Percentiles rank a stretch among this genome's conserved stretches.
These are phyloP conservation scores for Vitis labrusca DNA, from an alignment of 164 flowering plant species.

Conservation along the genomic window DNA sequence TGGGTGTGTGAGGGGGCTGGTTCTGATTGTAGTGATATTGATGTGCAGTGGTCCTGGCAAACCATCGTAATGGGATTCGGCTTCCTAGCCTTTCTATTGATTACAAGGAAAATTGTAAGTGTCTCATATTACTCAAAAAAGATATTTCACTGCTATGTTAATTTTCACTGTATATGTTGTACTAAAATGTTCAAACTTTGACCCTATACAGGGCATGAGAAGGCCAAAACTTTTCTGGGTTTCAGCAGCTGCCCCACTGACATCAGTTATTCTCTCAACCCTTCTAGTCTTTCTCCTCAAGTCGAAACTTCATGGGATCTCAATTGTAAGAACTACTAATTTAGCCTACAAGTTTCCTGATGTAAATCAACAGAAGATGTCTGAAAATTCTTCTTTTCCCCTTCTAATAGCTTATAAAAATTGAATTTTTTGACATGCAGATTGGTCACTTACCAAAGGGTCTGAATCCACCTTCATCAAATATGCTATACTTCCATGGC, in stretches of 20 bases:
- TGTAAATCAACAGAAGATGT: not conserved
- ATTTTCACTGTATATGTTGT: not conserved
- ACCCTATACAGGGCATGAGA: constrained; percentile 40
- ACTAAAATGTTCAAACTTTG: not conserved
- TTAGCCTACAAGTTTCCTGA: not conserved
- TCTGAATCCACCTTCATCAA: constrained; percentile 68
- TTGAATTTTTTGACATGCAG: constrained; percentile 21
- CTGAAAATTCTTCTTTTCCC: not conserved
- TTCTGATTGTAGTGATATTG: constrained; percentile 1
- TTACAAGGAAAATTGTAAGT: constrained; percentile 64
- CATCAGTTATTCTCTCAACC: constrained; percentile 61
- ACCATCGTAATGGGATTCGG: constrained; percentile 55
- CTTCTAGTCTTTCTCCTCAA: constrained; percentile 42
- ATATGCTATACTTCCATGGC: constrained; percentile 63
- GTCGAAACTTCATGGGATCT: constrained; percentile 36
- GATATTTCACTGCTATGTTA: not conserved
- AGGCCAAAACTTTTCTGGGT: constrained; percentile 64
- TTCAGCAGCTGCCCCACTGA: constrained; percentile 69
- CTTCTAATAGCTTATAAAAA: not conserved
- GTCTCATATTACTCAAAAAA: not conserved
- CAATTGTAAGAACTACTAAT: constrained; percentile 34
- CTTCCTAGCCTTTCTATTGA: constrained; percentile 49
- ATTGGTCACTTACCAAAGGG: constrained; percentile 76
- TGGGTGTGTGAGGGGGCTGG: no score
- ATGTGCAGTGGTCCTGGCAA: constrained; percentile 76